Evolutionary conservation across 495 filamentous ascomycete genomes (phyloP).

Genomic region (Aspergillus homomorphus): DNA sequence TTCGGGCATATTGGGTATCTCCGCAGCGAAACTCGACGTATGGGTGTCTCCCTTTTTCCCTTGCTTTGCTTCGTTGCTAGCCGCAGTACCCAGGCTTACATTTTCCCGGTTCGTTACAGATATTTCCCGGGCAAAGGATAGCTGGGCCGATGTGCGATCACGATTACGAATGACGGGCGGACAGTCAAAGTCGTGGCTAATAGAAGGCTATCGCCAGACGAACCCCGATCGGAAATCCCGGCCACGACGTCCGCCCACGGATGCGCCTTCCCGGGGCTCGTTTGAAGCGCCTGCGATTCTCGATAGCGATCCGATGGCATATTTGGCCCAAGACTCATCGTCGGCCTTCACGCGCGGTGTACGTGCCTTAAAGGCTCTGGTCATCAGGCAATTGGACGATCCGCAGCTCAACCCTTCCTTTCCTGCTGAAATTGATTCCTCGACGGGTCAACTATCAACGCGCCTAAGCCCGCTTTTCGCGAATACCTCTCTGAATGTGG

Average conservation of each 20-base stretch:
- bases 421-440: slow-evolving; percentile 20
- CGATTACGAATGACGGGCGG: slow-evolving; percentile 6
- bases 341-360: slow-evolving; percentile 33
- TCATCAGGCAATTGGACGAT: slow-evolving; percentile 33
- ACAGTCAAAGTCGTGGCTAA: slow-evolving; percentile 20
- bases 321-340: slow-evolving; percentile 24
- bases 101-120: slow-evolving; percentile 7
- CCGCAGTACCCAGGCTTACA: slow-evolving; percentile 3
- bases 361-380: slow-evolving; percentile 35
- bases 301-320: slow-evolving; percentile 22
- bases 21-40: slow-evolving; percentile 28
- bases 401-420: slow-evolving; percentile 26
- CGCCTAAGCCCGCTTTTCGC: slow-evolving; percentile 15
- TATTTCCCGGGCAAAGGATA: slow-evolving; percentile 20
- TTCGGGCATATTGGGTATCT: slow-evolving; percentile 31
- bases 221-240: slow-evolving; percentile 11
- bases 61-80: neutral
- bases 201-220: slow-evolving; percentile 12
- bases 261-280: slow-evolving; percentile 14
- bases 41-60: slow-evolving; percentile 10
- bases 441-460: slow-evolving; percentile 5
- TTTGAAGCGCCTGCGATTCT: slow-evolving; percentile 22
- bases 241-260: slow-evolving; percentile 10
- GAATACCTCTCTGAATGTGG: slow-evolving; percentile 15
- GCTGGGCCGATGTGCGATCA: slow-evolving; percentile 14